These are phyloP conservation scores for Cladobotryum protrusum DNA, from an alignment of 2,329 filamentous ascomycete genomes.

Conservation along the genomic window DNA sequence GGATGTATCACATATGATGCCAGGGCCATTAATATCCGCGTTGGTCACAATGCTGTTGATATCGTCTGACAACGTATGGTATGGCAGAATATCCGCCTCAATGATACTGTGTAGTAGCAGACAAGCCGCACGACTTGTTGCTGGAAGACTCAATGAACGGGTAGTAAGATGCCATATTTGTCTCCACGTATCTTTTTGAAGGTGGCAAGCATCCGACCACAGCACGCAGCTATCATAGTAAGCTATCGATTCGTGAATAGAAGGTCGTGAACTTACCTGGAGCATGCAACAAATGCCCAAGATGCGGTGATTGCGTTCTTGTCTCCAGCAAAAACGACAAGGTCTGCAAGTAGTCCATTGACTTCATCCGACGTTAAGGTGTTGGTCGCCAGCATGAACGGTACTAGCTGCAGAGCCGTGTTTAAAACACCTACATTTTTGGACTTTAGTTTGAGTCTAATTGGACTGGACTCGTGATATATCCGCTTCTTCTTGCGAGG, in stretches of 20 bases:
- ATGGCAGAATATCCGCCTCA: conserved; percentile 57
- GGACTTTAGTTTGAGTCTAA: conserved; percentile 44
- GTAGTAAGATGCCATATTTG: conserved; percentile 36
- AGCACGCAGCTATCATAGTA: conserved; percentile 27
- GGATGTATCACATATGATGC: conserved; percentile 71
- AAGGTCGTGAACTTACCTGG: conserved; percentile 51
- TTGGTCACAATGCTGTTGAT: conserved; percentile 67
- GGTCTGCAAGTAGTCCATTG: conserved; percentile 47
- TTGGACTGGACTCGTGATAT: conserved; percentile 36
- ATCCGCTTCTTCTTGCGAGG: conserved; percentile 48
- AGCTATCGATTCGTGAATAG: conserved; percentile 10
- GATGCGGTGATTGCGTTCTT: conserved; percentile 62
- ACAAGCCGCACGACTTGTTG: conserved; percentile 71
- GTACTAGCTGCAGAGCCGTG: conserved; percentile 51
- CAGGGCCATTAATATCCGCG: conserved; percentile 76
- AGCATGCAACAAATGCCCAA: conserved; percentile 80
- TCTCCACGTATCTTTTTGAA: conserved; percentile 14
- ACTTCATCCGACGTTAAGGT: conserved; percentile 46
- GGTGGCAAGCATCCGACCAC: conserved; percentile 27
- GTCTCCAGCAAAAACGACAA: conserved; percentile 57
- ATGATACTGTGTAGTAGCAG: conserved; percentile 65
- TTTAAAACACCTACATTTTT: conserved; percentile 38
- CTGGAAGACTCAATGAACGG: conserved; percentile 62
- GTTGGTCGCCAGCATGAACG: conserved; percentile 47
- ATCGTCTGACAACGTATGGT: conserved; percentile 60